Conservation (phyloP, 257 asterid species). For the Solanum pimpinellifolium region DNA sequence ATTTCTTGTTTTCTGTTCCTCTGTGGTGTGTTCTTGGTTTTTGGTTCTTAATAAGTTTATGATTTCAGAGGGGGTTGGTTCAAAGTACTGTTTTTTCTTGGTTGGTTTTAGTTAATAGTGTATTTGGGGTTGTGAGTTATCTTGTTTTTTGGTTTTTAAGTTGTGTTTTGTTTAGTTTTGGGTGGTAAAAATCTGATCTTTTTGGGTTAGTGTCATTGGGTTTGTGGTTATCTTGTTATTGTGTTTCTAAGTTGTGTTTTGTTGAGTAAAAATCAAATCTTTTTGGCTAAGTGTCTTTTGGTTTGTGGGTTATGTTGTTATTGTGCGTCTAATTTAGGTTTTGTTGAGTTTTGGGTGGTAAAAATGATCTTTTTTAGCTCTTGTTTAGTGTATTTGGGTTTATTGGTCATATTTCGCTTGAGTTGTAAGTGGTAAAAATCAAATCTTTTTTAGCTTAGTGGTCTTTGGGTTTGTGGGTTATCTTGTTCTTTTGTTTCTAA, state of each 20-base stretch:
- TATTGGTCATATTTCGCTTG: neutral
- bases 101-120: neutral
- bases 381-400: neutral
- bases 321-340: neutral
- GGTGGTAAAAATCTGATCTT: neutral
- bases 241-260: neutral
- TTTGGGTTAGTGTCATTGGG: neutral
- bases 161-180: neutral
- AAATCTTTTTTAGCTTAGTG: neutral
- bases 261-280: neutral
- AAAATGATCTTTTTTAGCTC: neutral
- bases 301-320: neutral
- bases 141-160: neutral
- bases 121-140: neutral
- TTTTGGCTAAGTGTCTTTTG: neutral
- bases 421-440: neutral
- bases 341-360: neutral
- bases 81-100: neutral
- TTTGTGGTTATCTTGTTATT: neutral
- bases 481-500: neutral
- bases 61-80: neutral
- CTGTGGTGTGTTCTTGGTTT: neutral
- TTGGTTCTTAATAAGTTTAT: neutral
- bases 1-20: neutral
- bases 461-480: neutral